Conservation (phyloP, 2,329 filamentous ascomycete species). For the Purpureocillium takamizusanense region DNA sequence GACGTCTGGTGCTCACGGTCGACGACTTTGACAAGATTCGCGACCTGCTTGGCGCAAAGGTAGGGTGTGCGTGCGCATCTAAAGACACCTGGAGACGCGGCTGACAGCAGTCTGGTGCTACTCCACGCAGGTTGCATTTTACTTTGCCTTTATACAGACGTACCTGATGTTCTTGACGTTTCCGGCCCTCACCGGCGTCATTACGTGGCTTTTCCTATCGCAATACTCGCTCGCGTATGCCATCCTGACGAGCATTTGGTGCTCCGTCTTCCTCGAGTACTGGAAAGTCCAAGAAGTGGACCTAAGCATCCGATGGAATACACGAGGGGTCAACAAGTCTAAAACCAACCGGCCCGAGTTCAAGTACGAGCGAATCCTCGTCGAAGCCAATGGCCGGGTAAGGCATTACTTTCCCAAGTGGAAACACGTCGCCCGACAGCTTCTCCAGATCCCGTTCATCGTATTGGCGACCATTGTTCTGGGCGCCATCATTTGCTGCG, state of each 20-base stretch:
- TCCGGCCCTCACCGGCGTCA: conserved; percentile 58
- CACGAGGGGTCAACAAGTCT: conserved; percentile 57
- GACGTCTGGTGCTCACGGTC: conserved; percentile 37
- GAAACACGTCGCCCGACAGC: conserved; percentile 56
- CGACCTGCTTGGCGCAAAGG: conserved; percentile 53
- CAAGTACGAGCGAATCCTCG: conserved; percentile 49
- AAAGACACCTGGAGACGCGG: no score
- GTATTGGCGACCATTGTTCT: conserved; percentile 47
- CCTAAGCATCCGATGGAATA: conserved; percentile 63
- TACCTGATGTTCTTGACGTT: conserved; percentile 66
- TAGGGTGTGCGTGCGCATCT: no score
- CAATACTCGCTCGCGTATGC: conserved; percentile 64
- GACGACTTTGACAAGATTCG: conserved; percentile 51
- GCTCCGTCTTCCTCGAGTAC: conserved; percentile 66
- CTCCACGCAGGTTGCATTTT: conserved; percentile 54
- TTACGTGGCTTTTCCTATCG: conserved; percentile 59
- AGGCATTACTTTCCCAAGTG: conserved; percentile 53
- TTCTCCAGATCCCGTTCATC: conserved; percentile 62
- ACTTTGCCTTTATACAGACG: conserved; percentile 74
- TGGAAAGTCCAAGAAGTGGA: conserved; percentile 72
- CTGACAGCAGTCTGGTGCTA: no score
- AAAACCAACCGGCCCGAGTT: conserved; percentile 59
- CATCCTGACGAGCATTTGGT: conserved; percentile 58
- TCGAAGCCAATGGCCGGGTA: conserved; percentile 55
- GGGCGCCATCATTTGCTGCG: conserved; percentile 57